Percentiles rank a stretch among this genome's conserved stretches.
Evolutionary conservation across 2,329 filamentous ascomycete genomes (phyloP).

Genomic region (Penicillium sp.): DNA sequence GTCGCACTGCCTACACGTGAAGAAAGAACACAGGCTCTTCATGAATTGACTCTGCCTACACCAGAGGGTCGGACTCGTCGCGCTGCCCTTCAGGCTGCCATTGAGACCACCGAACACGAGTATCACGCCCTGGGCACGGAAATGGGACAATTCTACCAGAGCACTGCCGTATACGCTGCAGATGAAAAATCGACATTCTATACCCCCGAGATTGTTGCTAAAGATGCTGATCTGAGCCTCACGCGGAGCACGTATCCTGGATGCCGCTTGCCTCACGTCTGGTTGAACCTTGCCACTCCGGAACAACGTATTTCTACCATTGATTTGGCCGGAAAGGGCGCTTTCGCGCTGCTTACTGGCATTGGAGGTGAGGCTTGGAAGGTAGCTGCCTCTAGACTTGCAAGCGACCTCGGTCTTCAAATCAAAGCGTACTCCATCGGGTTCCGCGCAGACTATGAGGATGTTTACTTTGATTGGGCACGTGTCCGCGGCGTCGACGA

Average conservation of each 20-base stretch:
- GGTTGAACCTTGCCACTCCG: constrained; percentile 52
- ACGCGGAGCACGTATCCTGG: constrained; percentile 55
- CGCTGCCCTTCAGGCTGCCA: constrained; percentile 38
- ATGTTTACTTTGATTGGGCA: constrained; percentile 59
- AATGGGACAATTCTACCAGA: constrained; percentile 55
- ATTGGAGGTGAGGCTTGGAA: constrained; percentile 55
- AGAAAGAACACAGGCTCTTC: constrained; percentile 38
- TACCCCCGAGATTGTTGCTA: constrained; percentile 20
- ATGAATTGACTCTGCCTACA: constrained; percentile 40
- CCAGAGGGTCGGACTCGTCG: constrained; percentile 39
- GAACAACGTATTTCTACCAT: constrained; percentile 51
- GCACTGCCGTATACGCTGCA: constrained; percentile 41
- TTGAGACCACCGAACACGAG: constrained; percentile 45
- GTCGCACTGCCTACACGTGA: constrained; percentile 38
- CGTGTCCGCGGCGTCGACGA: constrained; percentile 52
- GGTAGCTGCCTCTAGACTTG: constrained; percentile 43
- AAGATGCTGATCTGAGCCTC: constrained; percentile 44
- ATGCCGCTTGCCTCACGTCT: constrained; percentile 56
- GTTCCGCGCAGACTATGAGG: constrained; percentile 55
- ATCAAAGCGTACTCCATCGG: constrained; percentile 53
- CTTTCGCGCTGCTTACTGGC: constrained; percentile 50
- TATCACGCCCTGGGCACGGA: constrained; percentile 55
- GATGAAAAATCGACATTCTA: constrained; percentile 38
- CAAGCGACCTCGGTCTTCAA: constrained; percentile 40
- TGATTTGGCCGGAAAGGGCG: constrained; percentile 55